Evolutionary conservation across 2,329 filamentous ascomycete genomes (phyloP).

Genomic region (Acrocalymma vagum): DNA sequence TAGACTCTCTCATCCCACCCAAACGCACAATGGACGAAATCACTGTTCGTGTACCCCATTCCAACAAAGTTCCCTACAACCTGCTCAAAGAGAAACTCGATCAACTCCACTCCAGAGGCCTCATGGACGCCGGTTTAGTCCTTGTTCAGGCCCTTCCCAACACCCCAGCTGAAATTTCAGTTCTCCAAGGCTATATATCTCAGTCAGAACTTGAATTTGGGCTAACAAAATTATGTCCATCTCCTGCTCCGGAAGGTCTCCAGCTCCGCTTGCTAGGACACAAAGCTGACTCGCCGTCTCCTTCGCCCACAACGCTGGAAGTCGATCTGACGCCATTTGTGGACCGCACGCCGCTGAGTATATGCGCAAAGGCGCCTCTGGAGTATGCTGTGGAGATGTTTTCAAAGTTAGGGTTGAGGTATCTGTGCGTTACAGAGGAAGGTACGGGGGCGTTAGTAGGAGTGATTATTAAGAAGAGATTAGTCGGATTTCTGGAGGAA

Average conservation of each 20-base stretch:
- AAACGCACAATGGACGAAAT: conserved; percentile 65
- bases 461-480: conserved; percentile 66
- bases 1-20: conserved; percentile 62
- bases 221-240: conserved; percentile 46
- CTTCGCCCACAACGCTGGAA: conserved; percentile 24
- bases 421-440: conserved; percentile 64
- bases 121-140: conserved; percentile 67
- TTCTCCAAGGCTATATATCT: conserved; percentile 64
- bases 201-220: conserved; percentile 63
- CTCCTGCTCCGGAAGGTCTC: conserved; percentile 26
- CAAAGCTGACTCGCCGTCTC: conserved; percentile 34
- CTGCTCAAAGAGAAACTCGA: conserved; percentile 57
- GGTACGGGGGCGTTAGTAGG: conserved; percentile 60
- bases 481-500: conserved; percentile 62
- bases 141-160: conserved; percentile 54
- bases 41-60: conserved; percentile 56
- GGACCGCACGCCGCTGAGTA: conserved; percentile 61
- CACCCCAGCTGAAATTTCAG: conserved; percentile 32
- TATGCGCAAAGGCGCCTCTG: conserved; percentile 62
- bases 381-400: conserved; percentile 70
- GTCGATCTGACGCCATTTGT: conserved; percentile 60
- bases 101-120: conserved; percentile 57
- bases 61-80: conserved; percentile 53
- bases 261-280: conserved; percentile 51
- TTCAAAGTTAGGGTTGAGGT: conserved; percentile 63